Evolutionary conservation across 2,329 filamentous ascomycete species (phyloP), one percentile per base, ranked within the genome.

Genomic region (Trichoderma sp.): DNA sequence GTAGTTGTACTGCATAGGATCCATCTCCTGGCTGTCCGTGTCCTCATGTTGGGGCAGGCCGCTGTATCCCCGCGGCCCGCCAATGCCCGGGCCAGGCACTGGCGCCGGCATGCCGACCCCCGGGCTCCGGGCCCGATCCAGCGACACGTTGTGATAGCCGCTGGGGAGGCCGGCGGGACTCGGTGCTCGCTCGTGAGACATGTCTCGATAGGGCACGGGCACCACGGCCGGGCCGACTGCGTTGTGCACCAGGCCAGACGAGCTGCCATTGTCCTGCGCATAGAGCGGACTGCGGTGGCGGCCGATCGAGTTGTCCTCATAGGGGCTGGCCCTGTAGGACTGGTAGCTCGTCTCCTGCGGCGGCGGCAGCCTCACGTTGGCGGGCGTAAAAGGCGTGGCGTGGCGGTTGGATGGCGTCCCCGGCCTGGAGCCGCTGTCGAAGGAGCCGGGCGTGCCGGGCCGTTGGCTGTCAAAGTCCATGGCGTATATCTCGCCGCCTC

Each of bases 401-500:
- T 70, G 64, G 15, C 72, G 71, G 24, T 69, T 71, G 52, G 73
- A 70, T 55, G 2, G 85, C 15, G 84, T 86, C 14, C 78, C 81
- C 0, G 85, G 82, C 34, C 84, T 75, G 0, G 84, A 85, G n/a
- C 34, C 17, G 19, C 81, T 80, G 66, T 77, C 81, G 55, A 81
- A 76, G 30, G 83, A 85, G 14, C 82, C 81, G 0, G 88, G 88
- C 0, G 88, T 90, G 19, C 82, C 85, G 0, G 88, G 84, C 1
- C 89, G 82, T 17, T 83, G 76, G 2, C 88, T 78, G 67, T 90
- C 89, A 26, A 80, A 78, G 2, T 83, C 77, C 15, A 79, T 82
- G 3, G 89, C 90, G 68, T 85, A 89, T 7, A 89, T 80, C 39
- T 86, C 85, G 24, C 90, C 90, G 5, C 90, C 93, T n/a, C 92